phyloP scores from a whole-genome alignment of 2,329 filamentous ascomycete species.

The Acephala macrosclerotiorum region DNA sequence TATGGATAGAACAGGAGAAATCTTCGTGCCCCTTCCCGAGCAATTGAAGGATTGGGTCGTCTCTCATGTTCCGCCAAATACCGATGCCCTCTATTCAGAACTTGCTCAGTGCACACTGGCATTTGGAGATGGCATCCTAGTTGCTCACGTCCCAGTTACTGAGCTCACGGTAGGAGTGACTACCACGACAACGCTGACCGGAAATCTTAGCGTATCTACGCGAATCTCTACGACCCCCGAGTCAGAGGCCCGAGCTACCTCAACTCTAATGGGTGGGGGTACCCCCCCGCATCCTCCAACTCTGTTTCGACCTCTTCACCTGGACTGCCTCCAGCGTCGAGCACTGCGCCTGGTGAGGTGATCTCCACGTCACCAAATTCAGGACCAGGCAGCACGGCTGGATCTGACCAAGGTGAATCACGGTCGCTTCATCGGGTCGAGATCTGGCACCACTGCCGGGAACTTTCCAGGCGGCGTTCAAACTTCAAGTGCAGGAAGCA shows the following conservation, averaged over 20 bases:
- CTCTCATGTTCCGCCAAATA: conserved; percentile 15
- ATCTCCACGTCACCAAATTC: background rate
- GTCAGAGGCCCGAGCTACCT: too few relatives aligned
- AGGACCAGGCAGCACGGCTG: background rate
- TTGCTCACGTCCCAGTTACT: conserved; percentile 28
- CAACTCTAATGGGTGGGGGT: too few relatives aligned
- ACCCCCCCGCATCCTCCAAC: too few relatives aligned
- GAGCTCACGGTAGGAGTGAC: conserved; percentile 12
- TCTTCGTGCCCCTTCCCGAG: conserved; percentile 18
- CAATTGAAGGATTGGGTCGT: conserved; percentile 25
- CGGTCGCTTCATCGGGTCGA: too few relatives aligned
- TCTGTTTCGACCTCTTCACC: too few relatives aligned
- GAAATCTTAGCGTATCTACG: conserved; percentile 6
- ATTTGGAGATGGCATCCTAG: conserved; percentile 23
- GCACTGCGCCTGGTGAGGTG: background rate
- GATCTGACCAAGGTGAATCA: too few relatives aligned
- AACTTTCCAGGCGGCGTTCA: background rate
- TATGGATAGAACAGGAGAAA: conserved; percentile 17
- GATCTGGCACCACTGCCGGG: background rate
- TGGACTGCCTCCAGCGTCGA: background rate
- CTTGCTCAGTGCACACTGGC: conserved; percentile 23
- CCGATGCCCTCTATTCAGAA: conserved; percentile 5
- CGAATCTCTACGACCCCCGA: background rate
- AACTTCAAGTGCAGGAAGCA: background rate
- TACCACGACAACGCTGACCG: conserved; percentile 23